Evolutionary conservation across 2,329 filamentous ascomycete genomes (phyloP), one percentile per base, ranked within the genome.

Genomic region (Colletotrichum camelliae): DNA sequence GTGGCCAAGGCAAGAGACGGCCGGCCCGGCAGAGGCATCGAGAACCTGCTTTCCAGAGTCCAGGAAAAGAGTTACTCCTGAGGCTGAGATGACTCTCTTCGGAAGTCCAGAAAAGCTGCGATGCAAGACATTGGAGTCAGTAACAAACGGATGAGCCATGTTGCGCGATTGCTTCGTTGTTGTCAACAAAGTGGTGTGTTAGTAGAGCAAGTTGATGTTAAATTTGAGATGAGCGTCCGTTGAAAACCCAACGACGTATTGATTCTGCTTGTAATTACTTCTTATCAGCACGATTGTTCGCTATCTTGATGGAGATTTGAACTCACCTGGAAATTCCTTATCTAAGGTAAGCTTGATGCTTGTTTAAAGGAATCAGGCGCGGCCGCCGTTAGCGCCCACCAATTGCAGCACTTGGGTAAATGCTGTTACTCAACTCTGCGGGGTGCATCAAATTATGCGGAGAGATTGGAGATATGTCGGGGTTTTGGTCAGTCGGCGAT

Each of bases 71-170:
- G 58, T 31, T 13, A 62, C 58, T 10, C 58, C 58, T 9, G 58
- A 62, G 3, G 58, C 31, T 10, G 52, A 29, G 12, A 57, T 3
- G 5, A 76, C 60, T 33, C 39, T 52, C 35, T 35, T 48, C 2
- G 58, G 58, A n/a, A 29, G 31, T 33, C 61, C 61, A 18, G 52
- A 48, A 57, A 68, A 75, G 55, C 21, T n/a, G 29, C 67, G 72
- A 8, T 75, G 72, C 18, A 75, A 67, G 67, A 75, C 15, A 27
- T 72, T 48, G 31, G 72, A 75, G 43, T 71, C 64, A 13, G 68
- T 48, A 21, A 67, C 72, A 62, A 75, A 72, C 8, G 60, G 61
- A 35, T 67, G 27, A 18, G 72, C 65, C 70, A 73, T 73, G 2
- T 24, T 70, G 31, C 58, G 21, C 31, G 29, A 8, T 60, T 60